Base-by-base conservation (phyloP, 192 early-diverging fungal species). In the Coemansia sp. region DNA sequence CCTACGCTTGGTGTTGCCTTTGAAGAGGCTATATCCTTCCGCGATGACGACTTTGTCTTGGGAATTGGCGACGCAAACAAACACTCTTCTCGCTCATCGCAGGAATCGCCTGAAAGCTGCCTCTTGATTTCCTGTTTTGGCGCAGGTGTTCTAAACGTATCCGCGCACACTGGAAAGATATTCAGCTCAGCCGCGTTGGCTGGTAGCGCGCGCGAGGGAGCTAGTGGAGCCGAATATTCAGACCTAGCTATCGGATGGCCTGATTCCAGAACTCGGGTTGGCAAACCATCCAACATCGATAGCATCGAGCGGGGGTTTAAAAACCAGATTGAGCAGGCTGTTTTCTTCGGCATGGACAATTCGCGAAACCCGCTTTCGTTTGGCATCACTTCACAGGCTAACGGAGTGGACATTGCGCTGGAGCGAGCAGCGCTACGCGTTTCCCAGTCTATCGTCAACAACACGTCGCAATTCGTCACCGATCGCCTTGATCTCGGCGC, bases 311-410 rank as follows among this genome's bases (percentile, higher is more conserved):
- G 53, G 11, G 52, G 28, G 19, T 61, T 54, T 47, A 59, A 79
- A 59, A 37, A 38, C 20, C 67, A 78, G 62, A 52, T 75, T 55
- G 81, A 82, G 45, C 81, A 82, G 48, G 81, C 81, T 0, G 75
- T 78, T 11, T 77, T 77, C 42, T 82, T 71, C 41, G 71, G 72
- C 28, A 57, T 29, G 6, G 59, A 50, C 7, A 42, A 37, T 27
- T 10, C 64, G 9, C 44, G 28, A 25, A 74, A 65, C 34, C 81
- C 81, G 25, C 57, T 82, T 20, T 40, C 56, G 17, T 77, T 78
- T 38, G 36, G 56, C 11, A 68, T 79, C 6, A 36, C 45, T 3
- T 69, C 71, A 59, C 44, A 42, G 15, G 45, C 62, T 0, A 8
- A 40, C 0, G 76, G 64, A 2, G 56, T 64, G 0, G 80, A 65